Conservation (phyloP, 2,329 filamentous ascomycete species). For the Colletotrichum musae region DNA sequence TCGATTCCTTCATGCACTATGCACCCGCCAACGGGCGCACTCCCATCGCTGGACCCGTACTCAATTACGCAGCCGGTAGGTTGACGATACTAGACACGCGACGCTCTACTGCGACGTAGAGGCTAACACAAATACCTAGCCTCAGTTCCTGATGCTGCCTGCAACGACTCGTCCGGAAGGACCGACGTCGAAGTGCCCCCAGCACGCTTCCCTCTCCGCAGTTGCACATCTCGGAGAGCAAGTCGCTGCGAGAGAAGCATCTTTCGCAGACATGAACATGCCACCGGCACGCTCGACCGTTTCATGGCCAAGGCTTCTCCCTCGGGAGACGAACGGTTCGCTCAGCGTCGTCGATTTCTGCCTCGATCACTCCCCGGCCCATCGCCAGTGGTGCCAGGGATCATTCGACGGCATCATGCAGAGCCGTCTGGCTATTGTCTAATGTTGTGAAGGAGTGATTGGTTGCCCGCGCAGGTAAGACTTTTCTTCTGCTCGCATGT, state of each 20-base stretch:
- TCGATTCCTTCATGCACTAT: neutral
- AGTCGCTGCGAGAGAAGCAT: neutral
- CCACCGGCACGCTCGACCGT: neutral
- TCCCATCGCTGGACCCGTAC: neutral
- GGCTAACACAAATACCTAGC: constrained; percentile 32
- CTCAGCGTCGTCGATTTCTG: neutral
- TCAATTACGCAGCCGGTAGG: constrained; percentile 23
- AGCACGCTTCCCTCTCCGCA: neutral
- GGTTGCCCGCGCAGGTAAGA: constrained; percentile 35
- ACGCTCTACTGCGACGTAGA: constrained; percentile 30
- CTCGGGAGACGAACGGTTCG: neutral
- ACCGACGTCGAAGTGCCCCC: neutral
- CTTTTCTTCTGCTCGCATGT: neutral
- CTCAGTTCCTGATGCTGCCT: neutral
- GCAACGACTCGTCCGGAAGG: neutral
- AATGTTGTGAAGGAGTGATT: constrained; percentile 19
- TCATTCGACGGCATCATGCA: neutral
- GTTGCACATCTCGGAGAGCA: neutral
- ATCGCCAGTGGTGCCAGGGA: neutral
- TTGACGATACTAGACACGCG: constrained; percentile 16
- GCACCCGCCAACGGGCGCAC: neutral
- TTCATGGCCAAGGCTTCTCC: neutral
- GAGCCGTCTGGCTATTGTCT: constrained; percentile 23
- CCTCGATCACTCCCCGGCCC: neutral
- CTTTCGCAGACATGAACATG: neutral